Evolutionary conservation across 208 protist genomes (phyloP), one percentile per base, ranked within the genome.

Genomic region (Blechomonas ayalai): DNA sequence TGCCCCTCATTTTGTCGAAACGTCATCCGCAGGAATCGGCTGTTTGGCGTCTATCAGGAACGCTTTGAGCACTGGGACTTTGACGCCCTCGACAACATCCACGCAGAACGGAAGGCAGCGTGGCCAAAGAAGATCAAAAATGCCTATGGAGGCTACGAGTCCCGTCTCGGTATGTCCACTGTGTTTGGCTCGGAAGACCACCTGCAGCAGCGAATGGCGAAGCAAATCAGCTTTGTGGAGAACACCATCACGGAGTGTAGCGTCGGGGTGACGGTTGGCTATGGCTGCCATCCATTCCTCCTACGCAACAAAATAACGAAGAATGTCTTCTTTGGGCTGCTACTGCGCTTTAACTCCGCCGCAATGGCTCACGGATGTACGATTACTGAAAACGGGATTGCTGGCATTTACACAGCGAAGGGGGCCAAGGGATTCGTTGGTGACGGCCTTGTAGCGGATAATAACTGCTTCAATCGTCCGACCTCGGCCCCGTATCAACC

Each of bases 291-390:
- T 46, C 78, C 81, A 1, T 87, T 89, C 49, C 62, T 93, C 1
- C 46, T 83, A 34, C 37, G 54, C 20, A 90, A 83, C 56, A 52
- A 52, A 5, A 82, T 93, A 31, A 12, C 57, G 40, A 50, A 78
- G 8, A 93, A 90, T 54, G 52, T 59, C n/a, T 93, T 90, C 46
- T 76, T 93, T 46, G 85, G 85, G 2, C 56, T 93, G n/a, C 52
- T 90, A 20, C 52, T 93, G 8, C 85, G 85, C 19, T 69, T 50
- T 16, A 66, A 73, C 39, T 79, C 81, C 0, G 70, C 72, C 13
- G 73, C 77, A 8, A 73, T 82, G 33, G 65, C 72, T 15, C 68
- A 52, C 34, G 59, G 51, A 2, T 84, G 78, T 33, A 69, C 76
- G 24, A 59, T 90, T 12, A 42, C 41, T n/a, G 59, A 72, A 5